phyloP scores from a whole-genome alignment of 805 yeast species.

The Yamadazyma phyllophila region DNA sequence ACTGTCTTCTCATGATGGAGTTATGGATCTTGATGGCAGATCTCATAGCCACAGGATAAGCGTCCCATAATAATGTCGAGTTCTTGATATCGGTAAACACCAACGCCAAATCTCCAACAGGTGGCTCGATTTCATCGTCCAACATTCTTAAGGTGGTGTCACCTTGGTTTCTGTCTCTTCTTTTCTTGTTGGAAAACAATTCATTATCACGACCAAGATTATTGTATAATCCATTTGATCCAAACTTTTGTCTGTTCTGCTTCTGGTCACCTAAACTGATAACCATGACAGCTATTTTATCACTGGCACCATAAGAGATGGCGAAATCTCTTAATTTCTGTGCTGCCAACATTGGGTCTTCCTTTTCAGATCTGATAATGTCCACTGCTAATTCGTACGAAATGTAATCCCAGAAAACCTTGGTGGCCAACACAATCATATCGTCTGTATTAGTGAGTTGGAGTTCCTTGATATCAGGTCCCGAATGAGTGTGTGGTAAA shows the following conservation, averaged over 20 bases:
- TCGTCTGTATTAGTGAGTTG: conserved; percentile 71
- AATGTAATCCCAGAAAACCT: conserved; percentile 80
- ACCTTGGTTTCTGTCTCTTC: conserved; percentile 29
- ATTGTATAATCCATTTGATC: conserved; percentile 30
- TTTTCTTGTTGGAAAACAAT: conserved; percentile 34
- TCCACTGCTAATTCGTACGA: conserved; percentile 87
- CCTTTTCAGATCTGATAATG: conserved; percentile 75
- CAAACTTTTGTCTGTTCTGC: conserved; percentile 24
- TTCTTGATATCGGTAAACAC: conserved; percentile 97
- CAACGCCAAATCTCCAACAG: conserved; percentile 90
- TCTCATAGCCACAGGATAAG: conserved; percentile 90
- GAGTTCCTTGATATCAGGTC: conserved; percentile 71
- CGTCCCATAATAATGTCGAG: conserved; percentile 92
- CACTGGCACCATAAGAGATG: conserved; percentile 82
- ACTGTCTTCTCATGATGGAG: conserved; percentile 87
- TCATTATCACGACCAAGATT: conserved; percentile 39
- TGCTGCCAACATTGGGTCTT: conserved; percentile 88
- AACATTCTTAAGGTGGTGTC: conserved; percentile 80
- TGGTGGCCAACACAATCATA: conserved; percentile 78
- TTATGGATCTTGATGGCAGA: conserved; percentile 95
- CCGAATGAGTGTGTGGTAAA: conserved; percentile 84
- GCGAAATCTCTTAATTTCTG: conserved; percentile 93
- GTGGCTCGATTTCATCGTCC: conserved; percentile 91
- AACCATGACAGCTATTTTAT: conserved; percentile 78
- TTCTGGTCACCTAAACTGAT: conserved; percentile 61